Conservation (phyloP, 177 flowering plant genomes). For the Vitis hybrid region DNA sequence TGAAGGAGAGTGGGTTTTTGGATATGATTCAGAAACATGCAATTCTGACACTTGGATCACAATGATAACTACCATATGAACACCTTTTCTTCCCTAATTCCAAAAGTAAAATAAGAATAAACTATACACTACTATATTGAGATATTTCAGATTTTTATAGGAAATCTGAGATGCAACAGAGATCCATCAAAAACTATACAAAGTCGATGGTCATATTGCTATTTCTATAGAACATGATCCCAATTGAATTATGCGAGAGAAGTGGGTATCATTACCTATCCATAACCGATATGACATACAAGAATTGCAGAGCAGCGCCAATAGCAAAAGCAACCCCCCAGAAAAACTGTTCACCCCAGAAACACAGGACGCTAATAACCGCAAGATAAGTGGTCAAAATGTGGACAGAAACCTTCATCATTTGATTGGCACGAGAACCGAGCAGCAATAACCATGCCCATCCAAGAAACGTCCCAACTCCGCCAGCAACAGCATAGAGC, state of each 20-base stretch:
- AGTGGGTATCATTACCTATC: conserved; percentile 62
- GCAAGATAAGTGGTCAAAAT: conserved; percentile 91
- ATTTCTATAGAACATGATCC: background rate
- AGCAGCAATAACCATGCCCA: conserved; percentile 83
- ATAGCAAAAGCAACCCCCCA: conserved; percentile 88
- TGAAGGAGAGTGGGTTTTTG: too few species aligned
- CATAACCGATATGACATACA: conserved; percentile 84
- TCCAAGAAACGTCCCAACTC: conserved; percentile 68
- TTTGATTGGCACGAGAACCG: conserved; percentile 70
- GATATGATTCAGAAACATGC: too few species aligned
- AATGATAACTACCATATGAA: too few species aligned
- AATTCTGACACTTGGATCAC: too few species aligned
- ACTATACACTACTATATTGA: too few species aligned
- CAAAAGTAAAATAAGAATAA: too few species aligned
- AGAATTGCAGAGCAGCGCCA: conserved; percentile 80
- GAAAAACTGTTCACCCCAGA: conserved; percentile 78
- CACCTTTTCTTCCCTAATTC: too few species aligned
- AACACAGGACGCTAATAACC: conserved; percentile 80
- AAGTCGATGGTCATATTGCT: too few species aligned
- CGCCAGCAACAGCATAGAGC: conserved; percentile 77
- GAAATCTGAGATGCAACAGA: too few species aligned
- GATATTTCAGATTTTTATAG: too few species aligned
- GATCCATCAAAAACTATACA: too few species aligned
- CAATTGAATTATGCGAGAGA: background rate
- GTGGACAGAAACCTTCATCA: conserved; percentile 93